Evolutionary conservation across 164 flowering plant species (phyloP), one percentile per base, ranked within the genome.

Genomic region (Annona cherimola): DNA sequence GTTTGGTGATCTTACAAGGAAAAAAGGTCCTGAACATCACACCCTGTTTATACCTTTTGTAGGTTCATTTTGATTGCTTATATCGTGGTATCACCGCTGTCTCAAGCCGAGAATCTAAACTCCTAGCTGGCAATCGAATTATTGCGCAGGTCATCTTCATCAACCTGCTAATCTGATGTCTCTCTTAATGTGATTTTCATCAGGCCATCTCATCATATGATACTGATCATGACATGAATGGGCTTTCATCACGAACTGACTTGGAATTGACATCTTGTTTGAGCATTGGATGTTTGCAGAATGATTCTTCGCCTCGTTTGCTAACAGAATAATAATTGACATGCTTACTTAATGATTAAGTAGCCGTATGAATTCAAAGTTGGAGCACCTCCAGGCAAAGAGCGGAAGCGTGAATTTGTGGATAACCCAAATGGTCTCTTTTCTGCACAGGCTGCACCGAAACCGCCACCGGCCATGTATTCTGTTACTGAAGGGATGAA

Each of bases 381-480:
- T 61, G 99, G 99, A 74, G 84, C 90, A 66, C 73, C 88, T 45
- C 97, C 99, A 0, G 99, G 99, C 12, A 92, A 88, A 81, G 97
- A 92, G 77, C 76, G 97, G 76, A 94, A 89, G 82, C 89, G 95
- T n/a, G 95, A 93, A 0, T 89, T 80, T 76, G 95, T 86, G 12
- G 98, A 93, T 83, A 93, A 84, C 73, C 81, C 95, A 61, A 94
- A 94, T 81, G 98, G 97, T 46, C 75, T 92, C n/a, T 94, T 94
- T 74, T 92, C 98, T 77, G 96, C 96, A 45, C 96, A 94, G 79
- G 97, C 97, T 76, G 86, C 98, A 66, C 96, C 97, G 2, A 94
- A 92, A 80, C 98, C 98, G 8, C 97, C 98, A 8, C 75, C 89
- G 20, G 96, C 95, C n/a, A 81, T 92, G 92, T 94, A 90, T 73